These are phyloP conservation scores for Agrocybe chaxingu DNA, from an alignment of 768 basidiomycete genomes.

Conservation along the genomic window DNA sequence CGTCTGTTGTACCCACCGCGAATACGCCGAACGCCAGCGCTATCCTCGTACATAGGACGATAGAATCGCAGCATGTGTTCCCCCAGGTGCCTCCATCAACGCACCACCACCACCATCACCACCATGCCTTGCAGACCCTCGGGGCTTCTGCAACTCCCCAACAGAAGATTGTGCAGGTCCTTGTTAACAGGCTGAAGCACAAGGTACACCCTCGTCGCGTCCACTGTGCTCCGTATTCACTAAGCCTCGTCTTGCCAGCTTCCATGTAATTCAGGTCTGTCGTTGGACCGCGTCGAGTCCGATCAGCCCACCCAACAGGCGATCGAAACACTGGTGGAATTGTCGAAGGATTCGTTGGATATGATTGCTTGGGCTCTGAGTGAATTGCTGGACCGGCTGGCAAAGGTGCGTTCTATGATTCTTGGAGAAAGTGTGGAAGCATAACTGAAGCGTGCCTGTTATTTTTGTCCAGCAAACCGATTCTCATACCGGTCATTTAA, in stretches of 20 bases:
- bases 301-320: slow-evolving; percentile 75
- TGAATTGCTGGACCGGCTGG: slow-evolving; percentile 73
- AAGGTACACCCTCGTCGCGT: slow-evolving; percentile 50
- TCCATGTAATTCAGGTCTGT: slow-evolving; percentile 78
- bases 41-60: slow-evolving; percentile 56
- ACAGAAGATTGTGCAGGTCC: slow-evolving; percentile 76
- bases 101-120: slow-evolving; percentile 14
- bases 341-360: slow-evolving; percentile 74
- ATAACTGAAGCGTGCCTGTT: slow-evolving; percentile 9
- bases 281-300: slow-evolving; percentile 68
- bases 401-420: slow-evolving; percentile 49
- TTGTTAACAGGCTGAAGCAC: slow-evolving; percentile 77
- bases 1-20: slow-evolving; percentile 40
- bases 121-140: slow-evolving; percentile 31
- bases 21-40: slow-evolving; percentile 28
- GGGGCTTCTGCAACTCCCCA: slow-evolving; percentile 55
- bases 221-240: not conserved
- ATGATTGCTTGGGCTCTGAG: slow-evolving; percentile 77
- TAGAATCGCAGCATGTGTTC: slow-evolving; percentile 54
- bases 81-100: slow-evolving; percentile 10
- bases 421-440: slow-evolving; percentile 1
- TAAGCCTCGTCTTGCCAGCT: slow-evolving; percentile 45
- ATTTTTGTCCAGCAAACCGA: slow-evolving; percentile 46
- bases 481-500: slow-evolving; percentile 40
- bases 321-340: slow-evolving; percentile 75